Percentiles rank a stretch among this genome's conserved stretches.
Evolutionary conservation across 192 early-diverging fungal genomes (phyloP).

Genomic region (Chytriomyces sp.): DNA sequence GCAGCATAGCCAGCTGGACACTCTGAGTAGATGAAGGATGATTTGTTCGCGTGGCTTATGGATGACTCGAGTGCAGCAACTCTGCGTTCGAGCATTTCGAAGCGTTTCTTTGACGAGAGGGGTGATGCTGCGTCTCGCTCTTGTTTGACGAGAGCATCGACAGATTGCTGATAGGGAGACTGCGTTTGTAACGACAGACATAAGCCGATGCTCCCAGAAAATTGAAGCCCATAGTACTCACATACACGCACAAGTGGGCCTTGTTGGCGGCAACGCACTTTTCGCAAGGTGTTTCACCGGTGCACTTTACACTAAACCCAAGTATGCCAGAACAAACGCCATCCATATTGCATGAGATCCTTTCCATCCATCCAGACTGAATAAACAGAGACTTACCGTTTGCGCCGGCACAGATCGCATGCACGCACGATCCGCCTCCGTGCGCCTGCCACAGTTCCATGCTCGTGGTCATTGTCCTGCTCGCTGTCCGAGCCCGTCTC

Average conservation of each 20-base stretch:
- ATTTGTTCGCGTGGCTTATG: too few species aligned
- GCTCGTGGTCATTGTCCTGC: too few species aligned
- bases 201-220: not conserved
- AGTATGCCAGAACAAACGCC: not conserved
- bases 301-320: constrained; percentile 22
- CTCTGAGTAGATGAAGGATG: too few species aligned
- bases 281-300: constrained; percentile 25
- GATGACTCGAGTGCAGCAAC: not conserved
- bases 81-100: not conserved
- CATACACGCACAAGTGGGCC: constrained; percentile 26
- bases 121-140: not conserved
- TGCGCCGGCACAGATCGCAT: constrained; percentile 35
- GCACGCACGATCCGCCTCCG: constrained; percentile 27
- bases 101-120: not conserved
- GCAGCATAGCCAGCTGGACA: too few species aligned
- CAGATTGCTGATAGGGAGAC: not conserved
- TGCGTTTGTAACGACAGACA: not conserved
- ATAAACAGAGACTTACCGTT: not conserved
- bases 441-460: not conserved
- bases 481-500: too few species aligned
- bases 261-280: constrained; percentile 9
- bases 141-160: not conserved
- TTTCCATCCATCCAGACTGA: not conserved
- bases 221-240: not conserved
- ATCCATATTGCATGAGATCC: not conserved